Evolutionary conservation across 208 protist genomes (phyloP).

Genomic region (Leishmania turanica): DNA sequence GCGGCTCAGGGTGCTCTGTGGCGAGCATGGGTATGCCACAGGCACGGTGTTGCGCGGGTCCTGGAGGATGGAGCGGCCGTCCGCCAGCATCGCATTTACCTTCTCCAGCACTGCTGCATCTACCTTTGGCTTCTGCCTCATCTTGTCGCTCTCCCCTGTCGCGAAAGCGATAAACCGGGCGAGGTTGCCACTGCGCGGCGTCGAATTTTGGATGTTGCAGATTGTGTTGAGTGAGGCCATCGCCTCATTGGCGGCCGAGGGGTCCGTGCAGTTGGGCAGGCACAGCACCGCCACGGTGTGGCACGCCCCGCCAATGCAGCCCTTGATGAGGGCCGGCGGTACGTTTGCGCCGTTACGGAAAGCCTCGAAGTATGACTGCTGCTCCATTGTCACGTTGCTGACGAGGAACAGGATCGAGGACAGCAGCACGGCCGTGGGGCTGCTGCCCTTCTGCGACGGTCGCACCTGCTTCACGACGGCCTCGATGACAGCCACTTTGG

Average conservation of each 20-base stretch:
- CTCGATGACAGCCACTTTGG: conserved; percentile 41
- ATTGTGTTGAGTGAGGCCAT: conserved; percentile 31
- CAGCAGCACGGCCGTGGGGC: conserved; percentile 44
- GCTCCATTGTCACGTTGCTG: conserved; percentile 30
- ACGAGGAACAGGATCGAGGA: conserved; percentile 49
- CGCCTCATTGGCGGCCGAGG: conserved; percentile 23
- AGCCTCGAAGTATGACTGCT: conserved; percentile 35
- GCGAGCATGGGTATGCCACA: conserved; percentile 43
- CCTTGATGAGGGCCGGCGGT: conserved; percentile 40
- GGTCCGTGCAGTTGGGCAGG: conserved; percentile 26
- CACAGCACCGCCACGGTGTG: conserved; percentile 43
- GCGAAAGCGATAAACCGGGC: conserved; percentile 54
- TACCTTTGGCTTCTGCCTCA: conserved; percentile 38
- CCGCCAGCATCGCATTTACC: conserved; percentile 50
- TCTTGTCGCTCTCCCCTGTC: conserved; percentile 45
- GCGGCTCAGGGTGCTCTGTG: conserved; percentile 18
- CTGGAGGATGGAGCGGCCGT: conserved; percentile 47
- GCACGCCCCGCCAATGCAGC: conserved; percentile 56
- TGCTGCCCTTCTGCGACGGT: conserved; percentile 27
- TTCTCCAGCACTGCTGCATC: conserved; percentile 40
- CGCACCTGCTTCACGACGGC: conserved; percentile 66
- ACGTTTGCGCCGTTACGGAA: conserved; percentile 39
- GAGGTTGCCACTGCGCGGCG: conserved; percentile 65
- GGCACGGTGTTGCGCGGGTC: conserved; percentile 43
- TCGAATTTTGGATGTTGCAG: conserved; percentile 36